Base-by-base conservation (phyloP, 2,329 filamentous ascomycete genomes). In the Apiospora aurea region DNA sequence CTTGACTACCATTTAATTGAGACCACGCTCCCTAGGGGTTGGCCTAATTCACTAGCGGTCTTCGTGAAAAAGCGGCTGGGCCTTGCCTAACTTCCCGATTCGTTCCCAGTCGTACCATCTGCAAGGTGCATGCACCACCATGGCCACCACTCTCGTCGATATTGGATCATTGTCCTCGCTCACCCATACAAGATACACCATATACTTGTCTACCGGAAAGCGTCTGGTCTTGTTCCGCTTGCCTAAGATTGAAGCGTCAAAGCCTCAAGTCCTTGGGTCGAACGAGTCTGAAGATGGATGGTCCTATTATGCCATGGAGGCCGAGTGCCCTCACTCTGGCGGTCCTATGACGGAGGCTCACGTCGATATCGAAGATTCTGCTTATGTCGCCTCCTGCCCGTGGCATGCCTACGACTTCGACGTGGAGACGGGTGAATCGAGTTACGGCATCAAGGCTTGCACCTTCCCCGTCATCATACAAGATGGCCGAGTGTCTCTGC, bases 351-450 rank as follows among this genome's bases (percentile, higher is more conserved):
- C 80, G 7, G 83, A 85, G 24, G 83, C 84, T 0, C 80, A 82
- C 10, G 80, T 86, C 34, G 84, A 86, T 70, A 86, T 86, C 70
- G 84, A 86, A 72, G 84, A 86, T 72, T 85, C 84, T 0, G 83
- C 83, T 1, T 86, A 86, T 73, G 77, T 86, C 34, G 83, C 81
- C 24, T 85, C 84, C 1, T 86, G 84, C 72, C 84, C 84, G 18
- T 86, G 84, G 84, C 84, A 86, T 76, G 84, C 84, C 2, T 86
- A 86, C 74, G 84, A 86, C 75, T 86, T 86, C 73, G 85, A 85
- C 71, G 83, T 85, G 71, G 83, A 85, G 76, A 85, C 84, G 0
- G 84, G 84, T 70, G 82, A 85, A 77, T 86, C 84, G 8, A 86
- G 84, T 73, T 83, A 85, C 24, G 84, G 84, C 14, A 80, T 85